A percentile compares a stretch with the other conserved stretches of the same genome.
phyloP scores from a whole-genome alignment of 371 early-diverging fungal genomes.

The Circinella minor region DNA sequence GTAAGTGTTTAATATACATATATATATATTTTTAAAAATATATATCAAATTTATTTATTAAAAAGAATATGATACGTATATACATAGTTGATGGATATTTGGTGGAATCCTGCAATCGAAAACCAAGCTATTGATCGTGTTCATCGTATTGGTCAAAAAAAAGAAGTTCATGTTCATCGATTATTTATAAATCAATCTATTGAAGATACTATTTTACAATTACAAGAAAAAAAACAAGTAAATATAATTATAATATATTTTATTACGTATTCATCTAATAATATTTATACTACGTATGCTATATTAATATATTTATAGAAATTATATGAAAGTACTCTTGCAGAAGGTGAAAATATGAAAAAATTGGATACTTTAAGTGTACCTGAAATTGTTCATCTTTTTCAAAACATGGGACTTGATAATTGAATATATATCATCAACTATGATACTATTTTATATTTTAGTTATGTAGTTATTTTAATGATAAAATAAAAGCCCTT shows the following conservation, averaged over 20 bases:
- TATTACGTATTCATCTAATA: too few relatives aligned
- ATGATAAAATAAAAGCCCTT: too few relatives aligned
- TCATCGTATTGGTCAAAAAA: slow-evolving; percentile 37
- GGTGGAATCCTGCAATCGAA: slow-evolving; percentile 73
- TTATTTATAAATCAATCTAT: slow-evolving; percentile 34
- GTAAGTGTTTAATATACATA: neutral
- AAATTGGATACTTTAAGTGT: neutral
- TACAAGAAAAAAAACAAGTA: slow-evolving; percentile 42
- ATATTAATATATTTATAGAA: neutral
- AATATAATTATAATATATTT: neutral
- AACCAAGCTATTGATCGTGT: slow-evolving; percentile 64
- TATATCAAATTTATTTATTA: neutral
- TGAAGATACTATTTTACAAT: slow-evolving; percentile 50
- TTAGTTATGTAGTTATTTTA: too few relatives aligned
- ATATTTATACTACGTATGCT: too few relatives aligned
- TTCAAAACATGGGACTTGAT: neutral
- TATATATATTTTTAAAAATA: neutral
- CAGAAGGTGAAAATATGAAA: neutral
- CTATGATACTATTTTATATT: too few relatives aligned
- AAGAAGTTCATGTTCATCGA: slow-evolving; percentile 24
- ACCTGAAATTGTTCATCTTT: neutral
- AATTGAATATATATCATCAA: neutral
- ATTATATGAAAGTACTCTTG: neutral
- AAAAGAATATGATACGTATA: neutral
- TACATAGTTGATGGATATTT: slow-evolving; percentile 57